Percentiles rank a stretch among this genome's conserved stretches.
phyloP scores from a whole-genome alignment of 1,139 yeast species.

The Kodamaea anthophila region DNA sequence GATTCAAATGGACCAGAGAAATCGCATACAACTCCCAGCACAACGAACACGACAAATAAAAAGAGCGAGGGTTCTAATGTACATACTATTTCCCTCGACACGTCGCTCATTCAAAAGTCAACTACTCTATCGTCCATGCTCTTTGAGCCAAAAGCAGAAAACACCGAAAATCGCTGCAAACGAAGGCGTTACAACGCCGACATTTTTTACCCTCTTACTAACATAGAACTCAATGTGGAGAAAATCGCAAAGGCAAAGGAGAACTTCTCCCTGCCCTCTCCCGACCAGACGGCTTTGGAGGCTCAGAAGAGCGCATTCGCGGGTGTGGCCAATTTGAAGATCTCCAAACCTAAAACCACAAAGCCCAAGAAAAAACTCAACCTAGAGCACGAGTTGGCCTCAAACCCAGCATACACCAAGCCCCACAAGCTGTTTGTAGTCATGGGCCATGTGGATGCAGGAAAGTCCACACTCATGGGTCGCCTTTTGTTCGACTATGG shows the following conservation, averaged over 20 bases:
- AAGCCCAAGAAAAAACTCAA: conserved; percentile 40
- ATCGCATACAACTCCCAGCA: too few relatives aligned
- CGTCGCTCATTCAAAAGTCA: conserved; percentile 14
- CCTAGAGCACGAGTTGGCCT: conserved; percentile 31
- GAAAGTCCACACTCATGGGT: conserved; percentile 94
- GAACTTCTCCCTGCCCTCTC: conserved; percentile 69
- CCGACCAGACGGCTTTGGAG: conserved; percentile 65
- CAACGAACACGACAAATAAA: too few relatives aligned
- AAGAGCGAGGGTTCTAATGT: too few relatives aligned
- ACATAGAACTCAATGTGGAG: conserved; percentile 42
- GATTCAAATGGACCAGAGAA: too few relatives aligned
- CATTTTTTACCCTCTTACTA: conserved; percentile 34
- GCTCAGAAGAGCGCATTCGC: conserved; percentile 57
- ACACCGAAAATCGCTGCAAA: conserved; percentile 16
- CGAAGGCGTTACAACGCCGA: conserved; percentile 18
- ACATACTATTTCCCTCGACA: conserved; percentile 10
- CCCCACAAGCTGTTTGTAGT: conserved; percentile 78
- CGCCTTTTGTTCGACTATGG: conserved; percentile 76
- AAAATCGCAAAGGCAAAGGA: conserved; percentile 39
- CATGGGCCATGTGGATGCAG: conserved; percentile 97
- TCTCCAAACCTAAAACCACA: conserved; percentile 18
- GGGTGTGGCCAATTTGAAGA: conserved; percentile 27
- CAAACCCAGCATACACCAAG: conserved; percentile 34
- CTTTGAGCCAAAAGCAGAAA: too few relatives aligned
- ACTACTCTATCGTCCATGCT: conserved; percentile 5